Conservation (phyloP, 306 rosid genomes). For the Begonia loranthoides region DNA sequence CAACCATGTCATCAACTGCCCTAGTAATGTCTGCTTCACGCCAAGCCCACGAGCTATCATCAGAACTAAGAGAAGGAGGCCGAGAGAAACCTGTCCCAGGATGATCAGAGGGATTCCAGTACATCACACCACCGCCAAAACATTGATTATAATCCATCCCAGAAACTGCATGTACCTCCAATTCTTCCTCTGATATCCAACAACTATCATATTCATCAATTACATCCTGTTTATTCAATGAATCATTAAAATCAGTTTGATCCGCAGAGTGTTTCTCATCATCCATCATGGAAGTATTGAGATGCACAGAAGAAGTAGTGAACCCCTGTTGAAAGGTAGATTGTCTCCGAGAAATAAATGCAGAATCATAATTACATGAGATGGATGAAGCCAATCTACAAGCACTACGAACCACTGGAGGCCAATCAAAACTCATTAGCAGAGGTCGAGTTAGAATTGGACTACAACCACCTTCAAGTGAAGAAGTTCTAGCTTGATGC, state of each 20-base stretch:
- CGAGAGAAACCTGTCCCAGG: conserved; percentile 79
- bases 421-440: conserved; percentile 95
- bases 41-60: conserved; percentile 95
- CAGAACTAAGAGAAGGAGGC: conserved; percentile 94
- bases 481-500: conserved; percentile 45
- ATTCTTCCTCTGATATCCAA: conserved; percentile 87
- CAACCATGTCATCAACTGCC: conserved; percentile 97
- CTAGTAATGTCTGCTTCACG: conserved; percentile 91
- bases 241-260: conserved; percentile 49
- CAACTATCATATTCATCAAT: conserved; percentile 75
- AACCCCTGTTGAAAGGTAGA: conserved; percentile 50
- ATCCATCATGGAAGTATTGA: conserved; percentile 32
- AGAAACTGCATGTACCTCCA: conserved; percentile 80
- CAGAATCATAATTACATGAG: conserved; percentile 57
- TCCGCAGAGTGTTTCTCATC: conserved; percentile 65
- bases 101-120: conserved; percentile 87
- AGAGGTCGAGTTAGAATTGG: conserved; percentile 43
- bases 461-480: conserved; percentile 59
- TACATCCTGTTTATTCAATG: conserved; percentile 41
- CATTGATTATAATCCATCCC: conserved; percentile 79
- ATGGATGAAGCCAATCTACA: conserved; percentile 47
- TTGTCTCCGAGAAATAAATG: conserved; percentile 60
- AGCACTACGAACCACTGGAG: conserved; percentile 65
- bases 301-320: conserved; percentile 38
- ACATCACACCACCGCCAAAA: conserved; percentile 96